Percentiles rank a stretch among this genome's conserved stretches.
phyloP scores from a whole-genome alignment of 2,329 filamentous ascomycete genomes.

The Xylaria sp. region DNA sequence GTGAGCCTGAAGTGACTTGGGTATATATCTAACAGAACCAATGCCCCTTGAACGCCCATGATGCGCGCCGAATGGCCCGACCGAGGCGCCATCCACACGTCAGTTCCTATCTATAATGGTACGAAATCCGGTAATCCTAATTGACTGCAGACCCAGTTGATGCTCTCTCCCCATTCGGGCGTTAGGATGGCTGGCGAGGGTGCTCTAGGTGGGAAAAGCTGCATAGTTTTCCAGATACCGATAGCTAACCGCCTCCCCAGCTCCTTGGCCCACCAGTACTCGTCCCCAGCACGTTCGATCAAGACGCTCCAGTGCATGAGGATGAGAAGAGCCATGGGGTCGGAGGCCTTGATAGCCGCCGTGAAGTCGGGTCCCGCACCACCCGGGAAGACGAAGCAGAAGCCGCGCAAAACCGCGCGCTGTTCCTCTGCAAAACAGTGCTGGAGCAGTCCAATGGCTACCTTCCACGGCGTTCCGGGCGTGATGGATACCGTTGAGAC shows the following conservation, averaged over 20 bases:
- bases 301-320: conserved; percentile 54
- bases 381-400: conserved; percentile 49
- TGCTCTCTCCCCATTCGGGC: conserved; percentile 44
- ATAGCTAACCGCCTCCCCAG: conserved; percentile 42
- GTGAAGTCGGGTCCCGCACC: conserved; percentile 50
- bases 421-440: conserved; percentile 52
- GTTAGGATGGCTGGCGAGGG: conserved; percentile 32
- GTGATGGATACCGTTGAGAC: conserved; percentile 12
- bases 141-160: conserved; percentile 45
- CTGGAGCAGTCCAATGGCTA: conserved; percentile 45
- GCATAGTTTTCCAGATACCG: conserved; percentile 46
- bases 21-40: conserved; percentile 30
- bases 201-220: conserved; percentile 14
- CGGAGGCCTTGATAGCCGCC: conserved; percentile 45
- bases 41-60: conserved; percentile 18
- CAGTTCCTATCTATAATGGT: background rate
- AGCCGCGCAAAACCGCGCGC: conserved; percentile 48
- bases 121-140: conserved; percentile 36
- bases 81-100: background rate
- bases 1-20: conserved; percentile 16
- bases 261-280: conserved; percentile 44
- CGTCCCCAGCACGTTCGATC: conserved; percentile 42
- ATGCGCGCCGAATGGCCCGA: background rate
- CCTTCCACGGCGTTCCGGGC: conserved; percentile 35
- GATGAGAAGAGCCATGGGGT: conserved; percentile 53